Evolutionary conservation across 345 rosid genomes (phyloP).

Genomic region (Acer negundo): DNA sequence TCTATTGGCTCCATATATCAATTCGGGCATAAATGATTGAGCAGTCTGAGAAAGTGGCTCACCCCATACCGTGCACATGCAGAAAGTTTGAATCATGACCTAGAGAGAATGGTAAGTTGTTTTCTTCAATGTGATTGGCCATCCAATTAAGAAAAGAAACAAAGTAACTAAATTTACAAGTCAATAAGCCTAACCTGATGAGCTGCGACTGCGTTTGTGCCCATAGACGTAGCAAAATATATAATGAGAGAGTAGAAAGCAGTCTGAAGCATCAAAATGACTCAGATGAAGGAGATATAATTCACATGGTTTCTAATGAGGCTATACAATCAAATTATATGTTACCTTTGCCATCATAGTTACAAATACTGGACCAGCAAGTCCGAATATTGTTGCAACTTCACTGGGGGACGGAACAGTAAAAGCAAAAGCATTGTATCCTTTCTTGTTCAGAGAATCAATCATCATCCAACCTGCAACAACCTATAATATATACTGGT

Average conservation of each 20-base stretch:
- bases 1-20: constrained; percentile 65
- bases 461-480: constrained; percentile 94
- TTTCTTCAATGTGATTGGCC: constrained; percentile 6
- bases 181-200: constrained; percentile 66
- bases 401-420: constrained; percentile 65
- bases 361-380: constrained; percentile 75
- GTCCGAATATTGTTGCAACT: constrained; percentile 52
- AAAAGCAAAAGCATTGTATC: constrained; percentile 66
- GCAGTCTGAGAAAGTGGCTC: constrained; percentile 97
- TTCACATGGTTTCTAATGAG: constrained; percentile 4
- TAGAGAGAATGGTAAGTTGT: constrained; percentile 20
- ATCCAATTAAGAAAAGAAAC: constrained; percentile 8
- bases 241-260: constrained; percentile 77
- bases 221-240: constrained; percentile 87
- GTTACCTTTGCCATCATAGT: constrained; percentile 64
- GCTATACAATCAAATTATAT: constrained; percentile 14
- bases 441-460: constrained; percentile 69
- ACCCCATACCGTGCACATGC: constrained; percentile 74
- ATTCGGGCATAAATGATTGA: constrained; percentile 92
- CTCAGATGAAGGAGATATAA: constrained; percentile 20
- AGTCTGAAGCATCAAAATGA: constrained; percentile 47
- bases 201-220: constrained; percentile 73
- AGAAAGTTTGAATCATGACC: constrained; percentile 73
- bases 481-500: constrained; percentile 43
- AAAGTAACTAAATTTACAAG: not conserved